Conservation (phyloP, 2,329 filamentous ascomycete species). For the Exophiala alcalophila region DNA sequence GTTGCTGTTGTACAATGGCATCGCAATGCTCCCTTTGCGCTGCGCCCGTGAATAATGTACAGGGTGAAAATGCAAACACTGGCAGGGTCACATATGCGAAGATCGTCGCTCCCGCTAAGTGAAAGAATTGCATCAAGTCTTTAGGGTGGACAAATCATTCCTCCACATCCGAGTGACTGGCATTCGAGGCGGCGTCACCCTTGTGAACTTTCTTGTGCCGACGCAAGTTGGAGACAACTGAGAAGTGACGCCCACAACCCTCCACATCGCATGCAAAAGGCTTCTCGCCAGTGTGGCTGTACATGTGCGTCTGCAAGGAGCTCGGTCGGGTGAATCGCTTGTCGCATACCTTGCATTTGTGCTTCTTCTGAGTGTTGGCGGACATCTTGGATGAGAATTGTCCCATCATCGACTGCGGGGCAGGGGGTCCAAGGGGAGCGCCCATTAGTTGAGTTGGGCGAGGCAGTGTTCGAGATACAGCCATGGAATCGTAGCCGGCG, state of each 20-base stretch:
- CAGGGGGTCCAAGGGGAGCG: constrained; percentile 66
- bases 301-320: constrained; percentile 95
- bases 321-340: constrained; percentile 95
- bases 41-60: constrained; percentile 15
- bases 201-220: constrained; percentile 96
- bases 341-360: constrained; percentile 98
- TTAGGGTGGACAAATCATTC: constrained; percentile 13
- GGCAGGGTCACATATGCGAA: constrained; percentile 5
- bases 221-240: constrained; percentile 91
- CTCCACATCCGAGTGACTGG: constrained; percentile 30
- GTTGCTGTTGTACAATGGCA: constrained; percentile 20
- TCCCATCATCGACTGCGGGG: constrained; percentile 96
- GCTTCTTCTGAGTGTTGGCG: constrained; percentile 96
- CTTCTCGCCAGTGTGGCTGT: constrained; percentile 97
- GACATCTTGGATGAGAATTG: constrained; percentile 97
- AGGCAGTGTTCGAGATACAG: constrained; percentile 73
- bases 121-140: background rate
- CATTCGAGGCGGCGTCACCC: constrained; percentile 41
- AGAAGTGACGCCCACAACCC: constrained; percentile 93
- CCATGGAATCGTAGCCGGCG: constrained; percentile 67
- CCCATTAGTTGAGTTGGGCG: constrained; percentile 66
- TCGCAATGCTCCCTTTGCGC: constrained; percentile 7
- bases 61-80: constrained; percentile 12
- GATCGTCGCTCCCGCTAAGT: background rate
- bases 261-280: constrained; percentile 93